Evolutionary conservation across 768 basidiomycete species (phyloP).

Genomic region (Panaeolus papilionaceus): DNA sequence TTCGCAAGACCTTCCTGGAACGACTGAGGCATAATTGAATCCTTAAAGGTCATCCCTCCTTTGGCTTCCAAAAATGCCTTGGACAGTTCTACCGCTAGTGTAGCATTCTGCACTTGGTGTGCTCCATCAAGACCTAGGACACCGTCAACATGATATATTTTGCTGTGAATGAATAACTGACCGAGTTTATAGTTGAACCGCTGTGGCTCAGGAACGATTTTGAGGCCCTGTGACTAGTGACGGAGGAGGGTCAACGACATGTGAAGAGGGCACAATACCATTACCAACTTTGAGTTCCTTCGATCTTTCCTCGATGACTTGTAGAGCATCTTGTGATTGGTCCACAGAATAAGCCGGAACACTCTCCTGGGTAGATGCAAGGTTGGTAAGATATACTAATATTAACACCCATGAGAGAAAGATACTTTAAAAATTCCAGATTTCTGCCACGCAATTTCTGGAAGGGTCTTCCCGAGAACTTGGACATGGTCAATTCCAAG

Average conservation of each 20-base stretch:
- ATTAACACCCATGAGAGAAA: neutral
- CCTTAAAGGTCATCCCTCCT: slow-evolving; percentile 30
- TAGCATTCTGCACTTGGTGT: slow-evolving; percentile 91
- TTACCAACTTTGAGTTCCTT: slow-evolving; percentile 62
- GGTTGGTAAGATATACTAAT: slow-evolving; percentile 16
- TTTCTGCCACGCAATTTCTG: slow-evolving; percentile 94
- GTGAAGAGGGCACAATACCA: neutral
- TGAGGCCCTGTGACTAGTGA: slow-evolving; percentile 64
- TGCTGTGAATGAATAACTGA: slow-evolving; percentile 30
- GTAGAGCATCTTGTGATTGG: slow-evolving; percentile 74
- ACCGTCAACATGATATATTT: slow-evolving; percentile 4
- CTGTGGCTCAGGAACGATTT: slow-evolving; percentile 59
- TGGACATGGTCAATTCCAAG: slow-evolving; percentile 92
- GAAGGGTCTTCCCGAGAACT: slow-evolving; percentile 86
- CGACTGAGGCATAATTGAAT: slow-evolving; percentile 48
- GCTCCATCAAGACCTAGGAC: slow-evolving; percentile 76
- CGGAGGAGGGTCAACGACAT: slow-evolving; percentile 6
- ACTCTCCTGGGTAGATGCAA: slow-evolving; percentile 53
- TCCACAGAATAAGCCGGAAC: slow-evolving; percentile 87
- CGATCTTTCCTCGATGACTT: slow-evolving; percentile 72
- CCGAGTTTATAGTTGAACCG: slow-evolving; percentile 69
- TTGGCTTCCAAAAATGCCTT: slow-evolving; percentile 61
- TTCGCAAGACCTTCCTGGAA: slow-evolving; percentile 69
- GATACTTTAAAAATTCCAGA: slow-evolving; percentile 93
- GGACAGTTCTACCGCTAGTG: slow-evolving; percentile 79